Percentiles rank a stretch among this genome's conserved stretches.
These are phyloP conservation scores for Venturia nashicola DNA, from an alignment of 2,329 filamentous ascomycete species.

Conservation along the genomic window DNA sequence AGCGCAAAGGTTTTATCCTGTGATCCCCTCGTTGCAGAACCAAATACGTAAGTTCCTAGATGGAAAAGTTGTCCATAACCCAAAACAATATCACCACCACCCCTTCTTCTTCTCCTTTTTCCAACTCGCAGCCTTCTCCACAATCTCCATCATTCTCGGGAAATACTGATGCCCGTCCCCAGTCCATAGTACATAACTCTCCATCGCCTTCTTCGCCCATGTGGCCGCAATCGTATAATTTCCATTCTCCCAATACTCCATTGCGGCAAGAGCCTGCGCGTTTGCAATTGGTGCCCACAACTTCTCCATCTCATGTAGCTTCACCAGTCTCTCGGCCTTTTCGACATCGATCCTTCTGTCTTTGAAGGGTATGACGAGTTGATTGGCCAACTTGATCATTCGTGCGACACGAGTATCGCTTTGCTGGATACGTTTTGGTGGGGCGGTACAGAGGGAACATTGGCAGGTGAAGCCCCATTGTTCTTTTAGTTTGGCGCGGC, in stretches of 20 bases:
- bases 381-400: constrained; percentile 20
- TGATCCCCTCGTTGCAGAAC: too few species aligned
- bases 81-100: background rate
- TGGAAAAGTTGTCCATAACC: too few species aligned
- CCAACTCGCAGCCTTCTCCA: background rate
- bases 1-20: too few species aligned
- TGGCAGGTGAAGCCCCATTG: constrained; percentile 29
- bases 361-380: constrained; percentile 23
- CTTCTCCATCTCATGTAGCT: constrained; percentile 25
- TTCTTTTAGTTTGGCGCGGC: constrained; percentile 19
- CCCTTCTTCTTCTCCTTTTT: background rate
- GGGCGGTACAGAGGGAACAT: constrained; percentile 23
- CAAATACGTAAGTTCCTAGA: too few species aligned
- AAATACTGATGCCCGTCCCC: background rate
- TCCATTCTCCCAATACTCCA: constrained; percentile 28
- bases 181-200: background rate
- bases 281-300: constrained; percentile 20
- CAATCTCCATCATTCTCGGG: background rate
- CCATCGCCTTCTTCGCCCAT: constrained; percentile 17
- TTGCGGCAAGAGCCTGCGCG: constrained; percentile 26
- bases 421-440: constrained; percentile 16
- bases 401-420: constrained; percentile 24
- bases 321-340: constrained; percentile 27
- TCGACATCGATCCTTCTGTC: constrained; percentile 11
- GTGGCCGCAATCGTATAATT: constrained; percentile 19